Evolutionary conservation across 2,329 filamentous ascomycete genomes (phyloP).

Genomic region (Aspergillus fumigatiaffinis): DNA sequence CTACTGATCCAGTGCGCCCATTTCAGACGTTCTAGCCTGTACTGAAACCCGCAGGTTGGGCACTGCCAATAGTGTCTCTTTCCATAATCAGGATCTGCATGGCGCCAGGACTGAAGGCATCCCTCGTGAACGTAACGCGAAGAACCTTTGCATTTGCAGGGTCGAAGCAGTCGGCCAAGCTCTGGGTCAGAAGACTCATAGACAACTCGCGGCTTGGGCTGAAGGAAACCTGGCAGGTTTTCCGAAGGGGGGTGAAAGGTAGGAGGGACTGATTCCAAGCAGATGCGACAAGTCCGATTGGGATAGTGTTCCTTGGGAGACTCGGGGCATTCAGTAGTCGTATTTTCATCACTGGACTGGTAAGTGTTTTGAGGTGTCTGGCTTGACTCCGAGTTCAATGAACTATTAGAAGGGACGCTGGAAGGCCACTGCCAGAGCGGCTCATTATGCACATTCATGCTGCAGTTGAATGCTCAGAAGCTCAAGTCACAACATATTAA

Average conservation of each 20-base stretch:
- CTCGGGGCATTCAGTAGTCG: slow-evolving; percentile 10
- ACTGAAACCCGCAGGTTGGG: slow-evolving; percentile 80
- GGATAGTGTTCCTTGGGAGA: slow-evolving; percentile 54
- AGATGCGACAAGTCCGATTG: slow-evolving; percentile 81
- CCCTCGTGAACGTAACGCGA: slow-evolving; percentile 92
- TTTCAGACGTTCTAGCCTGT: slow-evolving; percentile 70
- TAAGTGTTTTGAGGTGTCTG: slow-evolving; percentile 9
- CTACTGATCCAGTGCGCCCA: slow-evolving; percentile 70
- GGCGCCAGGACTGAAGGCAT: slow-evolving; percentile 79
- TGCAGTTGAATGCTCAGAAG: slow-evolving; percentile 2
- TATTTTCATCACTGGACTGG: slow-evolving; percentile 10
- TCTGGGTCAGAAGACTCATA: slow-evolving; percentile 73
- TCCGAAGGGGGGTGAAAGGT: slow-evolving; percentile 56
- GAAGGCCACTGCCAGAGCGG: slow-evolving; percentile 25
- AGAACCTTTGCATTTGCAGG: slow-evolving; percentile 89
- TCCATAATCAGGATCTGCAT: slow-evolving; percentile 62
- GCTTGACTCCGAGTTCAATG: slow-evolving; percentile 5
- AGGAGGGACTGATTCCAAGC: slow-evolving; percentile 67
- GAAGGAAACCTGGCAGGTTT: slow-evolving; percentile 54
- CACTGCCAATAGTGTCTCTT: slow-evolving; percentile 78
- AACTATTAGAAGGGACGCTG: slow-evolving; percentile 6
- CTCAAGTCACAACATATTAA: slow-evolving; percentile 10
- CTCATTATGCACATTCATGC: slow-evolving; percentile 19
- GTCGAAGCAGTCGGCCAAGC: slow-evolving; percentile 74
- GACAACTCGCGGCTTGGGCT: slow-evolving; percentile 54